Conservation (phyloP, 2,329 filamentous ascomycete genomes). For the Diaporthe batatas region DNA sequence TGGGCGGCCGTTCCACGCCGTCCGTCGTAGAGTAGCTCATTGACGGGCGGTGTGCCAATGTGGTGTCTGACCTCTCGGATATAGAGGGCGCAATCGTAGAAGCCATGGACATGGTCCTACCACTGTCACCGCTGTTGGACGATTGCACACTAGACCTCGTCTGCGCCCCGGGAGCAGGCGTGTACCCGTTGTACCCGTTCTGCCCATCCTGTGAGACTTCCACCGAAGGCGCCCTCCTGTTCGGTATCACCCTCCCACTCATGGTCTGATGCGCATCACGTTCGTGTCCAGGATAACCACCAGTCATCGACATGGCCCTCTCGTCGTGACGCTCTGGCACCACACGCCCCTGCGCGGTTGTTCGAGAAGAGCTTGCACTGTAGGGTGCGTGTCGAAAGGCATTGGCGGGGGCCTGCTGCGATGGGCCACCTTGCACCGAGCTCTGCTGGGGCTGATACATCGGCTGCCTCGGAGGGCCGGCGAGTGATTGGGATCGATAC, state of each 20-base stretch:
- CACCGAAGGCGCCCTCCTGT: conserved; percentile 61
- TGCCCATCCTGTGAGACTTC: conserved; percentile 48
- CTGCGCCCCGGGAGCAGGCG: conserved; percentile 64
- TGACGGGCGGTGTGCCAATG: conserved; percentile 68
- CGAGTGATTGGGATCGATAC: conserved; percentile 94
- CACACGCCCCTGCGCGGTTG: conserved; percentile 90
- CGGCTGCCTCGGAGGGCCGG: conserved; percentile 78
- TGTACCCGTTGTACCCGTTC: conserved; percentile 54
- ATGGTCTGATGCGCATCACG: conserved; percentile 89
- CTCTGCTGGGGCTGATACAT: conserved; percentile 70
- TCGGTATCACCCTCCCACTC: conserved; percentile 92
- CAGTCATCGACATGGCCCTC: conserved; percentile 95
- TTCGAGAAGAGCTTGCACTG: conserved; percentile 75
- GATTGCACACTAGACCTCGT: conserved; percentile 75
- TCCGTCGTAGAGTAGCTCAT: conserved; percentile 67
- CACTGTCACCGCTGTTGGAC: conserved; percentile 62
- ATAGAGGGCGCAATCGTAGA: conserved; percentile 80
- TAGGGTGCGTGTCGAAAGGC: conserved; percentile 85
- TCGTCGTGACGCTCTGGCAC: conserved; percentile 94
- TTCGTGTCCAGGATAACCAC: conserved; percentile 76
- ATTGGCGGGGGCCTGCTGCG: conserved; percentile 72
- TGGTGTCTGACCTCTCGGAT: conserved; percentile 52
- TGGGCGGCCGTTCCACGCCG: conserved; percentile 66
- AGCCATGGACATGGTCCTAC: conserved; percentile 91
- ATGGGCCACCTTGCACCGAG: conserved; percentile 62